Evolutionary conservation across 805 yeast genomes (phyloP), one percentile per base, ranked within the genome.

Genomic region (Yarrowia deformans): DNA sequence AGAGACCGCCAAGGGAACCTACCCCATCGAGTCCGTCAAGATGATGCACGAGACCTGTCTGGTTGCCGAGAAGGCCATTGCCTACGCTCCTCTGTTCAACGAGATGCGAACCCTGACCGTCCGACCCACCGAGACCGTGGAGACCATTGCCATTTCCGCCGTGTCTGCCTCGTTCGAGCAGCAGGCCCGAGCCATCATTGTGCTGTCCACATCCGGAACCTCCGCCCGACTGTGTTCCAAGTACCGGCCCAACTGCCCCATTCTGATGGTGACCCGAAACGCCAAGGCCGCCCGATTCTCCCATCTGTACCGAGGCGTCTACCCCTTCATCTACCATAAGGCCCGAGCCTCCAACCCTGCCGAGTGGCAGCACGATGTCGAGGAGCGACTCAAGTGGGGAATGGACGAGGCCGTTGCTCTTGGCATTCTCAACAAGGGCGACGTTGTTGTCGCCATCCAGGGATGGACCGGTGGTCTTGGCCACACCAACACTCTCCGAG

Each of bases 1-100:
- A 81, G 99, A 95, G 86, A 95, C 99, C 77, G 99, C 99, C 79
- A 95, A 95, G 89, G 99, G 99, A 86, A 88, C 88, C 87, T 95
- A 95, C 86, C 99, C 99, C 81, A 82, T 89, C 73, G 97, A 95
- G 85, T 97, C 99, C 72, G 99, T 95, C 74, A 86, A 93, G 75
- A 93, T 95, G 93, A 95, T 95, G 99, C 97, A 93, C 84, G 94
- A 93, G 86, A 95, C 98, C 73, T 88, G 96, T 78, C 82, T 94
- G 78, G 89, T 92, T 78, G 98, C 99, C 77, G 99, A 95, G 87
- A 90, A 90, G 85, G 97, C 97, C 75, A 88, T 94, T 80, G 91
- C 98, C 76, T 92, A 95, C 87, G 86, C 84, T 76, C 81, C 85
- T 46, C 82, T 88, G 75, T 93, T 89, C 85, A 90, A 91, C 79